Conservation (phyloP, 2,329 filamentous ascomycete species). For the Cadophora sp. region DNA sequence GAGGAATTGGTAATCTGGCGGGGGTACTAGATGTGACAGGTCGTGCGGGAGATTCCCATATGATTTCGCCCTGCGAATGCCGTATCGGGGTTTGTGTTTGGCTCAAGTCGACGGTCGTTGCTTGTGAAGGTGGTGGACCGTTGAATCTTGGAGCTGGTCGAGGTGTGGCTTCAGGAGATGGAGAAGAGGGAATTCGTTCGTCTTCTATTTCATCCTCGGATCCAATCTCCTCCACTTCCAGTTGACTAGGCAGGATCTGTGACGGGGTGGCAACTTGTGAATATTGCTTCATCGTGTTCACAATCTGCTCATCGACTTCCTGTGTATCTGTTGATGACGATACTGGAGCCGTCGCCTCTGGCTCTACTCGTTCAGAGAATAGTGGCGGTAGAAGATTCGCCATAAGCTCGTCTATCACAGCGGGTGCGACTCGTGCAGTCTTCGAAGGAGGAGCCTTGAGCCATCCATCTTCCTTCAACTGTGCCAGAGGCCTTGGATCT, state of each 20-base stretch:
- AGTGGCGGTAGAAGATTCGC: constrained; percentile 63
- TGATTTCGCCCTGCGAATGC: constrained; percentile 31
- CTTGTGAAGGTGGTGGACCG: constrained; percentile 38
- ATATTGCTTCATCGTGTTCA: constrained; percentile 40
- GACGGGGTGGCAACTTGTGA: constrained; percentile 28
- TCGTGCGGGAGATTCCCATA: constrained; percentile 41
- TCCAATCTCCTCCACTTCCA: background rate
- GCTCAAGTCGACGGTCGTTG: constrained; percentile 43
- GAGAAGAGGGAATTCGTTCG: constrained; percentile 4
- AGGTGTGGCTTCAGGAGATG: constrained; percentile 13
- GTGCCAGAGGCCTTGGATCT: constrained; percentile 59
- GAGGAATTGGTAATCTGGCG: constrained; percentile 26
- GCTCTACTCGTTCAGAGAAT: constrained; percentile 45
- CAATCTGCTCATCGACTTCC: constrained; percentile 41
- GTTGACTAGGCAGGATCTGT: background rate
- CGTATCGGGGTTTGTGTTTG: constrained; percentile 35
- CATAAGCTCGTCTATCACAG: constrained; percentile 62
- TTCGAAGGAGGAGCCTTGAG: constrained; percentile 56
- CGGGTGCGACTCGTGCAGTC: constrained; percentile 62
- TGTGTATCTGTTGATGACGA: constrained; percentile 42
- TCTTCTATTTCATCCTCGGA: background rate
- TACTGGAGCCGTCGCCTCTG: constrained; percentile 8
- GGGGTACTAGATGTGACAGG: constrained; percentile 37
- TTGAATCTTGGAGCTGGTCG: background rate
- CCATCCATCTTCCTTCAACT: constrained; percentile 63